Conservation (phyloP, 208 protist genomes). For the Crithidia bombi region DNA sequence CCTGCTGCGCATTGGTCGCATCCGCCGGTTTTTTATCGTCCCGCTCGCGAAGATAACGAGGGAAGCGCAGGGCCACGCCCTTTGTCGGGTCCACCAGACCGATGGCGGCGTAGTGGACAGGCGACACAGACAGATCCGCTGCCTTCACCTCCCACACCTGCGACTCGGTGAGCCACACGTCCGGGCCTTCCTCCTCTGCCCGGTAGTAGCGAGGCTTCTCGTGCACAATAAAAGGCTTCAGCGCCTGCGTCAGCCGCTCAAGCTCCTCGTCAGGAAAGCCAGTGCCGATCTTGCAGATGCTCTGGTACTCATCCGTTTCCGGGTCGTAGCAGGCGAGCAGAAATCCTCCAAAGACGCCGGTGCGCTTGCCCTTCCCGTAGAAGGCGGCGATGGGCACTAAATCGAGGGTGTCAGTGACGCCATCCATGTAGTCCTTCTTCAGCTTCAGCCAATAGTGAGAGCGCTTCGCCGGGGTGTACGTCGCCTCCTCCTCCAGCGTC, state of each 20-base stretch:
- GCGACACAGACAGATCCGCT: conserved; percentile 98
- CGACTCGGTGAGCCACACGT: conserved; percentile 97
- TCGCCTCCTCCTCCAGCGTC: conserved; percentile 92
- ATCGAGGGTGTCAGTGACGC: conserved; percentile 98
- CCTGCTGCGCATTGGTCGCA: conserved; percentile 93
- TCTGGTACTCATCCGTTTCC: conserved; percentile 97
- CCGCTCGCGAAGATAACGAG: conserved; percentile 97
- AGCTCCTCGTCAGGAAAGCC: conserved; percentile 97
- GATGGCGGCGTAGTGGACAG: conserved; percentile 94
- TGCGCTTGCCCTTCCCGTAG: conserved; percentile 98
- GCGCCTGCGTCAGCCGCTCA: conserved; percentile 60
- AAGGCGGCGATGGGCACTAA: conserved; percentile 98
- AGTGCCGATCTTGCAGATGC: conserved; percentile 98
- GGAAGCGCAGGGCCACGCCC: conserved; percentile 99
- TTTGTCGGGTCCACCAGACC: conserved; percentile 87
- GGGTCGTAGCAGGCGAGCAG: conserved; percentile 98
- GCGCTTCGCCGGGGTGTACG: conserved; percentile 97
- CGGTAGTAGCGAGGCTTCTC: conserved; percentile 87
- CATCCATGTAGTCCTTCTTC: conserved; percentile 99
- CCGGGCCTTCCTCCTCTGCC: conserved; percentile 64
- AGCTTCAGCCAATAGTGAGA: conserved; percentile 99
- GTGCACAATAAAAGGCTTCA: conserved; percentile 64
- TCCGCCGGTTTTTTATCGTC: conserved; percentile 97
- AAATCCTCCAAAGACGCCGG: conserved; percentile 97
- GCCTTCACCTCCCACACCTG: conserved; percentile 99